A percentile compares a stretch with the other conserved stretches of the same genome.
Conservation (phyloP, 1,139 yeast genomes). For the Geotrichum bryndzae region DNA sequence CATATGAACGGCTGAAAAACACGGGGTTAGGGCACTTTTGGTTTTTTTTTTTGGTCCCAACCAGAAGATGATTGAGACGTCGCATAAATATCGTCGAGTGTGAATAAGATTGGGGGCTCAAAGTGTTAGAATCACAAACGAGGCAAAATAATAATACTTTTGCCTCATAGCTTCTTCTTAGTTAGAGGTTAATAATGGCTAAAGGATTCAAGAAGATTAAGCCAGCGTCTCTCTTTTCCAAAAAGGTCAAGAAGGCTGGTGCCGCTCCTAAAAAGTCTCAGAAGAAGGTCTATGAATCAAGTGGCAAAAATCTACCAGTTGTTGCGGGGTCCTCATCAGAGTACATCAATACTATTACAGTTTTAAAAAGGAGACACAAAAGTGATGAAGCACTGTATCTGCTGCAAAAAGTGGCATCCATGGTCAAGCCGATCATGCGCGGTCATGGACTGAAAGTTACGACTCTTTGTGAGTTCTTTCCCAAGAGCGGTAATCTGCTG, state of each 20-base stretch:
- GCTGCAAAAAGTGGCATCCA: slow-evolving; percentile 32
- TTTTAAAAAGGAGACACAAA: slow-evolving; percentile 7
- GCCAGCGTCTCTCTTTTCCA: slow-evolving; percentile 2
- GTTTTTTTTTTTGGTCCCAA: not conserved
- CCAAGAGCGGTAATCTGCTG: slow-evolving; percentile 57
- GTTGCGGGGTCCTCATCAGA: slow-evolving; percentile 12
- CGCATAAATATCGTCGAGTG: not conserved
- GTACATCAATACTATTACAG: slow-evolving; percentile 12
- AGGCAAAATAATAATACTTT: not conserved
- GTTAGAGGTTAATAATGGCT: not conserved
- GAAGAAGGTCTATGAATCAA: not conserved
- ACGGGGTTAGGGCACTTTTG: not conserved
- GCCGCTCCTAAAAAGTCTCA: not conserved
- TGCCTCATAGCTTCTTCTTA: not conserved
- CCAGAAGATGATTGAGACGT: not conserved
- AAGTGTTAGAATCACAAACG: not conserved
- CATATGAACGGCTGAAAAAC: not conserved
- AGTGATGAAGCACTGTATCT: slow-evolving; percentile 32
- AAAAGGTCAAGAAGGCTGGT: not conserved
- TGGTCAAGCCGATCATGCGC: slow-evolving; percentile 59
- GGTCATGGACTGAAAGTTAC: slow-evolving; percentile 61
- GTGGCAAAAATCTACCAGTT: slow-evolving; percentile 7
- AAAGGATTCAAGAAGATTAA: slow-evolving; percentile 4
- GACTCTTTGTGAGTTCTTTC: slow-evolving; percentile 74
- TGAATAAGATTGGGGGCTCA: not conserved